A percentile compares a stretch with the other conserved stretches of the same genome.
Conservation (phyloP, 306 rosid species). For the Luffa acutangula region DNA sequence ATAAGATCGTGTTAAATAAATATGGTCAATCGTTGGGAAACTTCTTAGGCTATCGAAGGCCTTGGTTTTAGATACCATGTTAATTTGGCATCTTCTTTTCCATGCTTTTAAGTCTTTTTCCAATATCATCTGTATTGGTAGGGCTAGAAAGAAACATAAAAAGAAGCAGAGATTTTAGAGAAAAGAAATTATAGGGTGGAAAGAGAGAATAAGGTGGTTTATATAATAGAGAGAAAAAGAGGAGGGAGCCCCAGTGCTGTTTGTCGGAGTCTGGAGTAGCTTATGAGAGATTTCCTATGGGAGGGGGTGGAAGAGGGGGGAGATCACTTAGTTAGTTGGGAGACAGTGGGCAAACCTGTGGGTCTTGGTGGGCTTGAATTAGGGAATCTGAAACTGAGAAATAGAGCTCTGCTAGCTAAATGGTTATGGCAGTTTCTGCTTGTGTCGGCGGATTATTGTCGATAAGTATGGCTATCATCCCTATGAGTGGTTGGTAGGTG, state of each 20-base stretch:
- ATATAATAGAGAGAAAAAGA: not conserved
- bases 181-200: not conserved
- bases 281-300: no score
- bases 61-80: not conserved
- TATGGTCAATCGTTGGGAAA: not conserved
- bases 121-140: not conserved
- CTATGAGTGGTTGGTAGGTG: no score
- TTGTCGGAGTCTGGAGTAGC: no score
- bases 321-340: no score
- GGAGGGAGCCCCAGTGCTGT: not conserved
- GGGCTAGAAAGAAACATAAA: not conserved
- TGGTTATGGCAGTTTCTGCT: no score
- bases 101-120: not conserved
- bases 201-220: not conserved
- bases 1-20: not conserved
- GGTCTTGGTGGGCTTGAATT: no score
- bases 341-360: no score
- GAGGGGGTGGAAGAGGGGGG: no score
- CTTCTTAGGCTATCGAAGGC: not conserved
- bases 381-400: no score
- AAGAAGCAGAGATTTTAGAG: not conserved
- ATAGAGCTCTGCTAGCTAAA: no score
- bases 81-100: not conserved
- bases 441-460: no score
- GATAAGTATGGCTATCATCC: no score